Evolutionary conservation across 2,329 filamentous ascomycete genomes (phyloP), one percentile per base, ranked within the genome.

Genomic region (Phaeoacremonium minimum): DNA sequence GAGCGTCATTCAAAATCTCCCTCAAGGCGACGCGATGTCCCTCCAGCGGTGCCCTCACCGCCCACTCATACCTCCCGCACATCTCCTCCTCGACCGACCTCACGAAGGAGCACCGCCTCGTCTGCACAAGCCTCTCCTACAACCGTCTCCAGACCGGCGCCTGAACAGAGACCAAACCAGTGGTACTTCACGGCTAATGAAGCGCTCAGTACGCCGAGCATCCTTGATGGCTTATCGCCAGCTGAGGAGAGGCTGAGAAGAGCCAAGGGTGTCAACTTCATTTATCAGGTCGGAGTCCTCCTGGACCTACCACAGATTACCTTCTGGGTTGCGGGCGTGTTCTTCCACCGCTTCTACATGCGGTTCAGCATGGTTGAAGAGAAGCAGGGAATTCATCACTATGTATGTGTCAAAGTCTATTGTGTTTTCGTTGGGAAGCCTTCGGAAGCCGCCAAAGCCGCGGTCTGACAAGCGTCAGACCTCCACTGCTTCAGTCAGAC

Each of bases 321-420:
- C 0, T 71, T 98, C 29, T 90, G 86, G 62, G 94, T 94, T 1
- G 93, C 93, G 1, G 85, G 87, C 14, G 85, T 95, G 30, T 97
- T 95, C 67, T 90, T 98, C 59, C 91, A 98, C 60, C 80, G 93
- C 19, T 97, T 95, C 60, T 90, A 89, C 57, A 96, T 97, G 88
- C 83, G 89, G 45, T 81, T 75, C 54, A 91, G 82, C 55, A 83
- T 94, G 75, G 81, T 85, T 33, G 76, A 83, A 50, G 77, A 84
- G 51, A 85, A 80, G 45, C 75, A 74, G 43, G 88, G 88, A 12
- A 77, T 94, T 32, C 91, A 96, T 58, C 90, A 95, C 50, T 97
- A 95, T 56, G 86, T 94, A 64, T 64, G 77, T 71, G n/a, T n/a
- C n/a, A n/a, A n/a, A n/a, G n/a, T n/a, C n/a, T n/a, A n/a, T n/a